These are phyloP conservation scores for Teratosphaeria destructans DNA, from an alignment of 2,329 filamentous ascomycete genomes.

Conservation along the genomic window DNA sequence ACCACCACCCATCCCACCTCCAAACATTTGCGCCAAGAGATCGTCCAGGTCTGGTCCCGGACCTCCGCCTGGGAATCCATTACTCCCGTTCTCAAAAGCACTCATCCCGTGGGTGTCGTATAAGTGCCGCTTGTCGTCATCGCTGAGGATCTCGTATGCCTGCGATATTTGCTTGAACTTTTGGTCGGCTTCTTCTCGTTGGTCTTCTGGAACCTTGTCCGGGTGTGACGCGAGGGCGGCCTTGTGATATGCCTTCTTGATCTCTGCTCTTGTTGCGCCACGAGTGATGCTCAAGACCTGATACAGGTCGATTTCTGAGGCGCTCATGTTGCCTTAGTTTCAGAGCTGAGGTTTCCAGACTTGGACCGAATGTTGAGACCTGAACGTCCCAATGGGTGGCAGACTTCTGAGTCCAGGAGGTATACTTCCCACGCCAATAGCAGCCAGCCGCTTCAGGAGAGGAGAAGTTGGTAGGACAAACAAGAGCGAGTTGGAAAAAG, in stretches of 20 bases:
- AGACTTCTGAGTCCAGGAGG: no score
- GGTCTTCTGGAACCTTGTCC: conserved; percentile 83
- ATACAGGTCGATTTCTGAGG: conserved; percentile 42
- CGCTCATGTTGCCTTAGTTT: conserved; percentile 11
- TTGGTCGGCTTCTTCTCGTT: conserved; percentile 74
- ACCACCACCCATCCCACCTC: conserved; percentile 36
- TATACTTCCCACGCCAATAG: not conserved
- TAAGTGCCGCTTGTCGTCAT: conserved; percentile 83
- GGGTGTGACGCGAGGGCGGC: conserved; percentile 75
- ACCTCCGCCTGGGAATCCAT: conserved; percentile 51
- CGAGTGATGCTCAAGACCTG: conserved; percentile 66
- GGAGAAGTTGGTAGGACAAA: not conserved
- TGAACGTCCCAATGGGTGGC: no score
- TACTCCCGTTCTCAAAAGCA: conserved; percentile 68
- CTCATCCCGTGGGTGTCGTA: conserved; percentile 96
- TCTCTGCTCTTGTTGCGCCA: conserved; percentile 63
- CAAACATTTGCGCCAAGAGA: conserved; percentile 86
- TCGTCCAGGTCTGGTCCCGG: conserved; percentile 81
- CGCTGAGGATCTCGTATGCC: conserved; percentile 94
- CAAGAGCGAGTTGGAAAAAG: not conserved
- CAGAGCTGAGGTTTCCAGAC: not conserved
- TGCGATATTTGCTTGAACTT: conserved; percentile 89
- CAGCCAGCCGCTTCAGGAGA: not conserved
- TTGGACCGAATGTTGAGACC: no score
- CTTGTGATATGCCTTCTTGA: conserved; percentile 96